Base-by-base conservation (phyloP, 441 rosid species). In the Brassica balearica region DNA sequence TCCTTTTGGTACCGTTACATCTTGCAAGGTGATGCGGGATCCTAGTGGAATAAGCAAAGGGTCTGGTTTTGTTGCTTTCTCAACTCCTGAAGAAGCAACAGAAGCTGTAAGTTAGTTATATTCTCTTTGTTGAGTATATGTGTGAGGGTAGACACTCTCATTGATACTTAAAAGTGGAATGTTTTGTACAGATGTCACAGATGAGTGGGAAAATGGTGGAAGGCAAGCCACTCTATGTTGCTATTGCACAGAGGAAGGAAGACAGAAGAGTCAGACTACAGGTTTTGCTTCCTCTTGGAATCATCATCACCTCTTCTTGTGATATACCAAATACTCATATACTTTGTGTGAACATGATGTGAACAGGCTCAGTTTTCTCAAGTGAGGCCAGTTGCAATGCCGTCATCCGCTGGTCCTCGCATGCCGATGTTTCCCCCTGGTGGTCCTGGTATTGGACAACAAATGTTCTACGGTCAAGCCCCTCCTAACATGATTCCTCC, bases 401-500 rank as follows among this genome's bases (percentile, higher is more conserved):
- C 22, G 8, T 23, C 59, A 53, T 15, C 59, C 2, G 9, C 59
- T 53, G 59, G 59, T 53, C 59, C 59, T 15, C 59, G 59, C 59
- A 53, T 53, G 59, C 59, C 59, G 2, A 15, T 14, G 2, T 53
- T 53, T 53, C 23, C 59, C 59, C 10, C 59, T 15, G 59, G 59
- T 1, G 59, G 59, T 53, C 59, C 59, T 53, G 58, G 58, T 51
- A 51, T 51, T 14, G 59, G 59, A 53, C 59, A 53, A 15, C 59
- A 15, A 53, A 53, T 53, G 59, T 53, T 53, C 59, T 53, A 53
- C 1, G 59, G 59, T 15, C 59, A 15, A 23, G 4, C 59, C 59
- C 59, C 59, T 53, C 59, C 22, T 53, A 53, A 15, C 59, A 53
- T 53, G 59, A 53, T 53, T 53, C 59, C 59, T 53, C 59, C 59